A percentile compares a stretch with the other conserved stretches of the same genome.
phyloP scores from a whole-genome alignment of 768 basidiomycete species.

The Suillus hirtellus region DNA sequence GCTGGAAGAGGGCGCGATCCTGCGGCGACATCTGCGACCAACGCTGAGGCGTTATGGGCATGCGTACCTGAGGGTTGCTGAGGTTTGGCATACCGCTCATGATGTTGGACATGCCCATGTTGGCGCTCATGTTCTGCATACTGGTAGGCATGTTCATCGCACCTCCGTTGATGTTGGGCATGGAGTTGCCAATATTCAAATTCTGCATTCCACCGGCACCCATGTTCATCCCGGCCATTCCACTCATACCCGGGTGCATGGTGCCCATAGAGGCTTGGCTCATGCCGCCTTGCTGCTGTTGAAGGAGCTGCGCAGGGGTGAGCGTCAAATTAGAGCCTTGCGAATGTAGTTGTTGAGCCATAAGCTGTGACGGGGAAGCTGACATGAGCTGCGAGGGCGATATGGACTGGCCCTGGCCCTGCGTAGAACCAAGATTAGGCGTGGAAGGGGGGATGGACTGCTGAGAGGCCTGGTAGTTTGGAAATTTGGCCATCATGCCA shows the following conservation, averaged over 20 bases:
- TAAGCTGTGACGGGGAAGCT: conserved; percentile 26
- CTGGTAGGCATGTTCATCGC: conserved; percentile 28
- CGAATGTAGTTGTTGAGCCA: conserved; percentile 19
- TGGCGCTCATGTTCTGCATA: conserved; percentile 23
- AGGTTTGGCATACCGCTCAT: conserved; percentile 12
- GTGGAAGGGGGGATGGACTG: conserved; percentile 18
- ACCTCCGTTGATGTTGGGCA: conserved; percentile 13
- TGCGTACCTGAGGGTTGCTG: conserved; percentile 19
- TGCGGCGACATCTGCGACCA: conserved; percentile 30
- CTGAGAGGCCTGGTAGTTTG: conserved; percentile 18
- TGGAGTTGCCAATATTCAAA: conserved; percentile 19
- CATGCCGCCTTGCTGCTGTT: conserved; percentile 33
- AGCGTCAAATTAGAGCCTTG: conserved; percentile 26
- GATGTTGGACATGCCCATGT: conserved; percentile 20
- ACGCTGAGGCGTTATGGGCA: conserved; percentile 24
- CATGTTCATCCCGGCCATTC: conserved; percentile 22
- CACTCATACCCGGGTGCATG: conserved; percentile 28
- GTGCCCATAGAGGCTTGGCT: conserved; percentile 12
- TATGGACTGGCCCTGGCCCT: conserved; percentile 22
- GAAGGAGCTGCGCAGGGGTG: conserved; percentile 39
- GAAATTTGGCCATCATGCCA: conserved; percentile 18
- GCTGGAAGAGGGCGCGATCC: conserved; percentile 30
- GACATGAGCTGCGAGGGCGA: conserved; percentile 24
- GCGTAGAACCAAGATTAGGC: conserved; percentile 11
- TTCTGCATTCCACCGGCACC: conserved; percentile 24